Conservation (phyloP, 2,329 filamentous ascomycete genomes). For the Calonectria hongkongensis region DNA sequence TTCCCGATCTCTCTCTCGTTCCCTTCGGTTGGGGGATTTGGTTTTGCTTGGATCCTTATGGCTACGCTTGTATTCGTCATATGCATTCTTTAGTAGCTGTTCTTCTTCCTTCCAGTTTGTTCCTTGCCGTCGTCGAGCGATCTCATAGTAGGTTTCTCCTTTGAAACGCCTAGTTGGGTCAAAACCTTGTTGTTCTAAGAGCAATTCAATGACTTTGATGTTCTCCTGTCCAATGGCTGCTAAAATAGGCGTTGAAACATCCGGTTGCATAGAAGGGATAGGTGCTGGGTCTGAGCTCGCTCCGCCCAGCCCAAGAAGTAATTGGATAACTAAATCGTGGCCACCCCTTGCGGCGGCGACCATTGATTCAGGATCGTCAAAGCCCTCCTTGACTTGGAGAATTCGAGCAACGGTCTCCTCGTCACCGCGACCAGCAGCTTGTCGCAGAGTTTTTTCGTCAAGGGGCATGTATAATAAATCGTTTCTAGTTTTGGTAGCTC, state of each 20-base stretch:
- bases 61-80: constrained; percentile 77
- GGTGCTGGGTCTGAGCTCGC: constrained; percentile 82
- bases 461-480: constrained; percentile 78
- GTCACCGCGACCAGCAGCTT: constrained; percentile 77
- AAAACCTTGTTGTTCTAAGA: constrained; percentile 85
- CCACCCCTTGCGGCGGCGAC: constrained; percentile 94
- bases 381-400: constrained; percentile 75
- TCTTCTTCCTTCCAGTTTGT: constrained; percentile 94
- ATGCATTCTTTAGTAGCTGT: constrained; percentile 85
- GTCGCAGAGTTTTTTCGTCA: constrained; percentile 76
- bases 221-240: constrained; percentile 94
- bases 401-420: constrained; percentile 77
- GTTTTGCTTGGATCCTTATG: constrained; percentile 69
- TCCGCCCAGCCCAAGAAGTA: constrained; percentile 81
- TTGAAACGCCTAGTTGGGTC: constrained; percentile 87
- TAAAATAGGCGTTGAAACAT: constrained; percentile 93
- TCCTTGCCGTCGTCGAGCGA: constrained; percentile 87
- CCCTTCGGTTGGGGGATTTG: constrained; percentile 70
- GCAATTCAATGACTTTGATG: constrained; percentile 86
- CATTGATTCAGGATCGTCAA: constrained; percentile 88
- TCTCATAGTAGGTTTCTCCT: constrained; percentile 89
- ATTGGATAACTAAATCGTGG: constrained; percentile 89
- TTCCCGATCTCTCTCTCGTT: constrained; percentile 64
- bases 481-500: constrained; percentile 79
- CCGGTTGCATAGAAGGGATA: constrained; percentile 74